A percentile compares a stretch with the other conserved stretches of the same genome.
These are phyloP conservation scores for Monilinia laxa DNA, from an alignment of 2,329 filamentous ascomycete genomes.

Conservation along the genomic window DNA sequence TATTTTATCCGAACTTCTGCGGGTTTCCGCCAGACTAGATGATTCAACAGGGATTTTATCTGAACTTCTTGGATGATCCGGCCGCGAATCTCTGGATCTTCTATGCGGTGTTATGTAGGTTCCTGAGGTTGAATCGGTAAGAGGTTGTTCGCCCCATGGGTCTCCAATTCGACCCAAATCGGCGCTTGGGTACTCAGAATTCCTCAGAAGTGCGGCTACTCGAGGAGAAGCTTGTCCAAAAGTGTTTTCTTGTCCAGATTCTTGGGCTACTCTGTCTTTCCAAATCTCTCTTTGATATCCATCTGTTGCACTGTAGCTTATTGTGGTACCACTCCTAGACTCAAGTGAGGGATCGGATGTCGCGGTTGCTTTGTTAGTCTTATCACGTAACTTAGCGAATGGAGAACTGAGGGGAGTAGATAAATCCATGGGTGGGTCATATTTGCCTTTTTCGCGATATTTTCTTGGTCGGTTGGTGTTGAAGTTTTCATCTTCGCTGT, in stretches of 20 bases:
- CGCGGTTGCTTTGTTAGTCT: neutral
- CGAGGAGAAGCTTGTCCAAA: neutral
- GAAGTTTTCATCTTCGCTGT: neutral
- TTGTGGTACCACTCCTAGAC: neutral
- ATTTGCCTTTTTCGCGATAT: neutral
- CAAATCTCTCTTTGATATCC: conserved; percentile 4
- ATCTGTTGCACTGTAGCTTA: neutral
- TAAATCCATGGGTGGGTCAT: neutral
- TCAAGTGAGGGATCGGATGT: neutral
- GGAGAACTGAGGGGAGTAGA: neutral
- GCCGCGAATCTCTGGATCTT: neutral
- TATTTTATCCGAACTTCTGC: too few relatives aligned
- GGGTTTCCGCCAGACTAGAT: neutral
- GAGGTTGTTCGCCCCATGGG: neutral
- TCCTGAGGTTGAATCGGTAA: neutral
- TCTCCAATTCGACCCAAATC: neutral
- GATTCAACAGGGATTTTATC: too few relatives aligned
- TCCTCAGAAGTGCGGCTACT: neutral
- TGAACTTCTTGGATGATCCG: neutral
- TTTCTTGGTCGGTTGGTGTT: neutral
- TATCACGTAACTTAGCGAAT: neutral
- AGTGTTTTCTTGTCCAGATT: neutral
- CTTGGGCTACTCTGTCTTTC: neutral
- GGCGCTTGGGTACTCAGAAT: neutral
- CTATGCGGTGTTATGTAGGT: neutral